Evolutionary conservation across 2,329 filamentous ascomycete species (phyloP), one percentile per base, ranked within the genome.

Genomic region (Colletotrichum lindemuthianum): DNA sequence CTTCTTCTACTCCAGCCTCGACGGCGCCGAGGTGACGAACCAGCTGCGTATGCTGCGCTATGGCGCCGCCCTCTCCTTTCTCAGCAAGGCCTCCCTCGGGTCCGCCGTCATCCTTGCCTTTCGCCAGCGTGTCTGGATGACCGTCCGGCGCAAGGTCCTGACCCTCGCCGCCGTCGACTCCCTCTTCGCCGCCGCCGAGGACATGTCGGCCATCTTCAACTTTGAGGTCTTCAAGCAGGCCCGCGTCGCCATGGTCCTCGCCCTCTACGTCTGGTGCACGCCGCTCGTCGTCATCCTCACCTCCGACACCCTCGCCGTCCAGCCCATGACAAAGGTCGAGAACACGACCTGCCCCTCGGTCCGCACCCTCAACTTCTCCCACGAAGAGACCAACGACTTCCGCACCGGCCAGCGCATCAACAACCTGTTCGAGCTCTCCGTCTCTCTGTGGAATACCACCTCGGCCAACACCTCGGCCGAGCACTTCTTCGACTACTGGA

Each of bases 241-340:
- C 24, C 74, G 71, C 41, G 48, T 76, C 9, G 75, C 76, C 15
- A 74, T 76, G 63, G 16, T 76, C 8, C 70, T 79, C 48, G 77
- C 77, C 33, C 36, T 72, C 9, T 73, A 74, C 40, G 69, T 76
- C n/a, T 79, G 77, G 75, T 75, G 70, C n/a, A 77, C 76, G 9
- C 77, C 77, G 0, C 60, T 79, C 7, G 70, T 77, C 6, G 75
- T 78, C 5, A 77, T 79, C 34, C 74, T 82, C 47, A 76, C 77
- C 3, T 75, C 76, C 13, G 76, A 76, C 49, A 75, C 77, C 5
- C 69, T 79, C 7, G 70, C 70, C 0, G 79, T 81, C 6, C 69
- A 70, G 34, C 59, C 70, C 8, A 66, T 56, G 39, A 55, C 68
- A 6, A 65, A 53, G 7, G 49, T 55, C 2, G 67, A 76, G 67